Percentiles rank a stretch among this genome's conserved stretches.
These are phyloP conservation scores for Trypanosoma brucei DNA, from an alignment of 208 protist genomes.

Conservation along the genomic window DNA sequence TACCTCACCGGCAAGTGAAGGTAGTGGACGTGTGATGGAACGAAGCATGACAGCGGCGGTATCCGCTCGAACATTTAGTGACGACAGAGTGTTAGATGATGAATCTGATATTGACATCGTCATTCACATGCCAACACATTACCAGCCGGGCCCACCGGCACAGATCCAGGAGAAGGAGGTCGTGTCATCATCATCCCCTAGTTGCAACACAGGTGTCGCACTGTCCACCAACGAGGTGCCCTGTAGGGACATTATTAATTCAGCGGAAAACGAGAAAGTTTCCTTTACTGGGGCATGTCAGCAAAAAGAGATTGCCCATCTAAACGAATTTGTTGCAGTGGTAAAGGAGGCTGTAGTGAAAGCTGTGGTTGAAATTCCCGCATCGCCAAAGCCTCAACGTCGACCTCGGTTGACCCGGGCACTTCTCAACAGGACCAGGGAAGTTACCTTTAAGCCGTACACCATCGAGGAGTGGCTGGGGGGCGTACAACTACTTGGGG, in stretches of 20 bases:
- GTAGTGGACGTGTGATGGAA: not conserved
- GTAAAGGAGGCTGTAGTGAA: too few relatives aligned
- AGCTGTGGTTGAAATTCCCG: too few relatives aligned
- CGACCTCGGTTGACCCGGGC: not conserved
- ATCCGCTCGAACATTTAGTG: not conserved
- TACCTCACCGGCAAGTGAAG: not conserved
- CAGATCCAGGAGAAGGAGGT: not conserved
- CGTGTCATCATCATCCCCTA: not conserved
- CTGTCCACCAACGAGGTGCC: not conserved
- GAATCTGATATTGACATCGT: not conserved
- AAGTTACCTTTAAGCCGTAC: not conserved
- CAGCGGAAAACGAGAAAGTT: not conserved
- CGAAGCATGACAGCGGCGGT: not conserved
- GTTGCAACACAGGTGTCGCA: not conserved
- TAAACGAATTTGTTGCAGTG: not conserved
- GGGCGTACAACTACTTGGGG: not conserved
- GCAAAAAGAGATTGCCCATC: not conserved
- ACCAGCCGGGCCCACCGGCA: too few relatives aligned
- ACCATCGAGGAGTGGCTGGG: slow-evolving; percentile 4
- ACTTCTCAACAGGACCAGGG: not conserved
- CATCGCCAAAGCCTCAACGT: not conserved
- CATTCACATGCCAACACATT: not conserved
- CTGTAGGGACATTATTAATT: not conserved
- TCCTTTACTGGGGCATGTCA: not conserved
- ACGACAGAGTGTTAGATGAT: not conserved